Percentiles rank a stretch among this genome's conserved stretches.
These are phyloP conservation scores for Xylaria sp. DNA, from an alignment of 2,329 filamentous ascomycete species.

Conservation along the genomic window DNA sequence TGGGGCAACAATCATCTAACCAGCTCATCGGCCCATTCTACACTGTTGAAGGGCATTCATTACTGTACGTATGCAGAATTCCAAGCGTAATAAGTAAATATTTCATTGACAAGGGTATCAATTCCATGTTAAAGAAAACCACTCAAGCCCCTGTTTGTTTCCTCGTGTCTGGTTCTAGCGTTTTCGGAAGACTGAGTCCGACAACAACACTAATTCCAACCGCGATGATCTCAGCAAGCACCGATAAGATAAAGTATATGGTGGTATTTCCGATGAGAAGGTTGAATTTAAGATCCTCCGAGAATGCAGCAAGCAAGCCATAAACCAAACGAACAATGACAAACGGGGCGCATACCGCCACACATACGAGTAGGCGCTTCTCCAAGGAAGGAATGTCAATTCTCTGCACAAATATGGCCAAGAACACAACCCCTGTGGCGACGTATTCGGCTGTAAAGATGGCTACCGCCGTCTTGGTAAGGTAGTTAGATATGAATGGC, in stretches of 20 bases:
- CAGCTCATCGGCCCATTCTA: too few relatives aligned
- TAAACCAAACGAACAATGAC: background rate
- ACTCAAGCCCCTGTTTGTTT: background rate
- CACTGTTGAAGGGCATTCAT: too few relatives aligned
- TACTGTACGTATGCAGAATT: too few relatives aligned
- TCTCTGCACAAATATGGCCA: background rate
- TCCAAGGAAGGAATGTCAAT: background rate
- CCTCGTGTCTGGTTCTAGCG: background rate
- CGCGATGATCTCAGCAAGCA: slow-evolving; percentile 3
- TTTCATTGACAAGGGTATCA: too few relatives aligned
- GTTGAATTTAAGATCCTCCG: background rate
- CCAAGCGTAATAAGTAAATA: too few relatives aligned
- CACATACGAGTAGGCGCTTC: background rate
- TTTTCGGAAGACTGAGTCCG: background rate
- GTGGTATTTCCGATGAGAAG: background rate
- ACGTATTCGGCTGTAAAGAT: slow-evolving; percentile 1
- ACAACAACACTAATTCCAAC: background rate
- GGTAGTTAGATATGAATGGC: background rate
- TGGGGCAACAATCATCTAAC: too few relatives aligned
- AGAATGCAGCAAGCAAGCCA: background rate
- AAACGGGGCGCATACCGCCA: background rate
- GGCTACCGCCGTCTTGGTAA: background rate
- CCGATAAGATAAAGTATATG: slow-evolving; percentile 5
- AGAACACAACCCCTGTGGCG: background rate
- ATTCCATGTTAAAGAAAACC: background rate